Base-by-base conservation (phyloP, 306 rosid genomes). In the Delonix regia region DNA sequence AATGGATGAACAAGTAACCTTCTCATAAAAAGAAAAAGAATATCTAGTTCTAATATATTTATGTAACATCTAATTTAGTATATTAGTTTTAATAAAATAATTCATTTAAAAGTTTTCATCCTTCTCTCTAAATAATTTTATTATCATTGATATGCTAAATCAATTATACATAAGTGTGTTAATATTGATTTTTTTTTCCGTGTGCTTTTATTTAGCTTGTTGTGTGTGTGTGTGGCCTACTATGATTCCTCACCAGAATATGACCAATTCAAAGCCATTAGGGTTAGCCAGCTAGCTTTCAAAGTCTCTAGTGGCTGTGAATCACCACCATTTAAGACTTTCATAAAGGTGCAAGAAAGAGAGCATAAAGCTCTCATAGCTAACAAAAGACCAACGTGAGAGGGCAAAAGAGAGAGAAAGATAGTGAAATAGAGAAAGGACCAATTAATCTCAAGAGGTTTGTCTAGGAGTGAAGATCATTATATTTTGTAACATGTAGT, bases 241-340 rank as follows among this genome's bases (percentile, higher is more conserved):
- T 52, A 36, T 70, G 77, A 83, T 84, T 84, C 83, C 77, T 60
- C 15, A 47, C 44, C 55, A 28, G 9, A 64, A 71, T n/a, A n/a
- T 82, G 61, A 30, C 78, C 81, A 80, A 80, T 64, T 41, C 67
- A 56, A 80, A 77, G 84, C 72, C 71, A 44, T 69, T 76, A 70
- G 60, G 60, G 60, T 1, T 53, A 7, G 11, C 5, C 1, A 51
- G 30, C 64, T 82, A 61, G 14, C 82, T 68, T 80, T 66, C 24
- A 48, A 72, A 76, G 71, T 57, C 33, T 30, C 73, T 41, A 84
- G 87, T 89, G 93, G 89, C 34, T 79, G 64, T 87, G 92, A 86
- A 81, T 86, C 81, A 62, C 85, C 88, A 13, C 51, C 51, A 7
- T 77, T n/a, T 1, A 14, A 56, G 74, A 77, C 78, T 83, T 66